phyloP scores from a whole-genome alignment of 805 yeast genomes.

The Ogataea polymorpha region DNA sequence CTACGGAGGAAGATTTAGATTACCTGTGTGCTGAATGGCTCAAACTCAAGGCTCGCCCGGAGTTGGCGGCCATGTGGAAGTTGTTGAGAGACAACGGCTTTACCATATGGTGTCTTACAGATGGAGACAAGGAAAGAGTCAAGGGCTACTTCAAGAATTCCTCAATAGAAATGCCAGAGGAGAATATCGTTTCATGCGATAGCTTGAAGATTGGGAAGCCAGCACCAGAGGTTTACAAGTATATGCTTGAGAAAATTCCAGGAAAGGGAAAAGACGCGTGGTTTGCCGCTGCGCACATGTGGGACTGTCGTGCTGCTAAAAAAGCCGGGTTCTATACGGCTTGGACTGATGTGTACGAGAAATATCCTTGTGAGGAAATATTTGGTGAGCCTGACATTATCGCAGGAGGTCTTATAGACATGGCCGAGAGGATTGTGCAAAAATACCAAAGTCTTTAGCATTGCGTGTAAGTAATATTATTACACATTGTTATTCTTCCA shows the following conservation, averaged over 20 bases:
- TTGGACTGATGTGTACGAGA: slow-evolving; percentile 32
- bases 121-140: slow-evolving; percentile 29
- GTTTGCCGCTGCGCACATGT: slow-evolving; percentile 34
- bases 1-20: slow-evolving; percentile 28
- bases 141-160: slow-evolving; percentile 28
- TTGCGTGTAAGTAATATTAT: too few species aligned
- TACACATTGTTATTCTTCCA: too few species aligned
- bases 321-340: slow-evolving; percentile 32
- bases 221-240: slow-evolving; percentile 28
- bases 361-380: slow-evolving; percentile 29
- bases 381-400: slow-evolving; percentile 32
- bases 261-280: slow-evolving; percentile 29
- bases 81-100: slow-evolving; percentile 30
- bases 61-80: slow-evolving; percentile 27
- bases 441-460: not conserved
- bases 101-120: slow-evolving; percentile 32
- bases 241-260: slow-evolving; percentile 25
- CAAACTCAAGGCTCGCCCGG: slow-evolving; percentile 28
- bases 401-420: slow-evolving; percentile 29
- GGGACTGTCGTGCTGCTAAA: slow-evolving; percentile 34
- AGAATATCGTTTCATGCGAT: slow-evolving; percentile 31
- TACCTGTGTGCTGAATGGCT: slow-evolving; percentile 25
- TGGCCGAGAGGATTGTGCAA: slow-evolving; percentile 21
- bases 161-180: slow-evolving; percentile 27
- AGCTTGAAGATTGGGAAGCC: slow-evolving; percentile 31